phyloP scores from a whole-genome alignment of 495 filamentous ascomycete genomes.

The Neurospora sp. region DNA sequence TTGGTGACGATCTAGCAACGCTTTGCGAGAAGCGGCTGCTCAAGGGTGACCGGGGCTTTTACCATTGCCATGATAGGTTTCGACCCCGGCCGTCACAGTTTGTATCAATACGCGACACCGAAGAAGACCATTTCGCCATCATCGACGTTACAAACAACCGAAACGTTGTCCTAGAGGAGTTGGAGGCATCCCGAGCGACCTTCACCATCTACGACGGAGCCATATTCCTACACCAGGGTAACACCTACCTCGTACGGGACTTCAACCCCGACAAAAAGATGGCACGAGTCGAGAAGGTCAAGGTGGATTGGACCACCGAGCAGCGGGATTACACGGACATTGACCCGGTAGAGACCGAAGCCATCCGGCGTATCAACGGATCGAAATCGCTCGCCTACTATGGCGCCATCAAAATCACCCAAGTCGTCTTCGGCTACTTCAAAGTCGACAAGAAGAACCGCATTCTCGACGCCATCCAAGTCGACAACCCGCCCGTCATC shows the following conservation, averaged over 20 bases:
- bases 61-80: conserved; percentile 82
- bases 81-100: conserved; percentile 71
- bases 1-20: conserved; percentile 60
- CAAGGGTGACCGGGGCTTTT: conserved; percentile 69
- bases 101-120: conserved; percentile 84
- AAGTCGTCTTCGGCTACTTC: conserved; percentile 91
- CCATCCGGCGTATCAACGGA: conserved; percentile 52
- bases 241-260: conserved; percentile 83
- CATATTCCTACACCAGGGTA: conserved; percentile 93
- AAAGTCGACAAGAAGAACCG: conserved; percentile 70
- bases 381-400: conserved; percentile 57
- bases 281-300: conserved; percentile 62
- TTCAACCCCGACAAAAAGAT: conserved; percentile 69
- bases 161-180: conserved; percentile 83
- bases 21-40: conserved; percentile 67
- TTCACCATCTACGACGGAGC: conserved; percentile 96
- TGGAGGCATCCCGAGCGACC: conserved; percentile 90
- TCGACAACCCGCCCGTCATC: conserved; percentile 87
- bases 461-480: conserved; percentile 84
- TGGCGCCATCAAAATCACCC: conserved; percentile 71
- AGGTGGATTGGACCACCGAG: conserved; percentile 89
- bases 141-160: conserved; percentile 74
- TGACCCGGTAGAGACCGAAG: conserved; percentile 79
- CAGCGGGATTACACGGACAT: conserved; percentile 94
- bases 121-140: conserved; percentile 88